Conservation (phyloP, 176 grass and related monocot genomes). For the Cenchrus americanus region DNA sequence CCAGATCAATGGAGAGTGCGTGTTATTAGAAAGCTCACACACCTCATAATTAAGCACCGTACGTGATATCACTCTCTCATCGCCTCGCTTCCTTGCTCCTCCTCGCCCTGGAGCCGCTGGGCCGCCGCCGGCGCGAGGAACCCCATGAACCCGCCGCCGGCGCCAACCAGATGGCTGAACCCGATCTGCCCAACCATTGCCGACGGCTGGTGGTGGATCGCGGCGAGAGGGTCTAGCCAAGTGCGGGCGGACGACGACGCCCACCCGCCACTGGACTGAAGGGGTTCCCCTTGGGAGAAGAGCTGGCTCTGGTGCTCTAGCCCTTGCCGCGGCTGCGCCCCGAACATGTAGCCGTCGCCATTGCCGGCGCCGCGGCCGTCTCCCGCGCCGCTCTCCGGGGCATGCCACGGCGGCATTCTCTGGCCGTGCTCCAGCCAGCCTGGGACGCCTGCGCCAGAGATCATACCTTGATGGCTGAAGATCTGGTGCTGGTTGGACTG, state of each 20-base stretch:
- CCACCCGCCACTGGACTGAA: constrained; percentile 92
- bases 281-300: constrained; percentile 90
- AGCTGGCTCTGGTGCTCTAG: constrained; percentile 67
- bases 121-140: constrained; percentile 68
- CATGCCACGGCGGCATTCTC: constrained; percentile 68
- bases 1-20: constrained; percentile 34
- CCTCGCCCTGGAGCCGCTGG: constrained; percentile 71
- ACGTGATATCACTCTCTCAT: constrained; percentile 41
- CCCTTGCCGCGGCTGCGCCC: constrained; percentile 54
- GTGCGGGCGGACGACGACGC: constrained; percentile 55
- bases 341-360: constrained; percentile 59
- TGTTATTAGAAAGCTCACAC: constrained; percentile 41
- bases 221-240: constrained; percentile 74
- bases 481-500: constrained; percentile 81
- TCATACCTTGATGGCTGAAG: constrained; percentile 66
- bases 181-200: constrained; percentile 57
- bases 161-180: constrained; percentile 62
- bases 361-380: constrained; percentile 43
- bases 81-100: constrained; percentile 57
- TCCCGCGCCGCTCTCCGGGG: constrained; percentile 43
- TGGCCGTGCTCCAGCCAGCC: constrained; percentile 63
- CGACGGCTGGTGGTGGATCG: constrained; percentile 64
- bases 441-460: constrained; percentile 52
- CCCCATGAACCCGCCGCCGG: constrained; percentile 67
- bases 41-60: constrained; percentile 11